Percentiles rank a stretch among this genome's conserved stretches.
Evolutionary conservation across 2,329 filamentous ascomycete species (phyloP).

Genomic region (Pestalotiopsis sp.): DNA sequence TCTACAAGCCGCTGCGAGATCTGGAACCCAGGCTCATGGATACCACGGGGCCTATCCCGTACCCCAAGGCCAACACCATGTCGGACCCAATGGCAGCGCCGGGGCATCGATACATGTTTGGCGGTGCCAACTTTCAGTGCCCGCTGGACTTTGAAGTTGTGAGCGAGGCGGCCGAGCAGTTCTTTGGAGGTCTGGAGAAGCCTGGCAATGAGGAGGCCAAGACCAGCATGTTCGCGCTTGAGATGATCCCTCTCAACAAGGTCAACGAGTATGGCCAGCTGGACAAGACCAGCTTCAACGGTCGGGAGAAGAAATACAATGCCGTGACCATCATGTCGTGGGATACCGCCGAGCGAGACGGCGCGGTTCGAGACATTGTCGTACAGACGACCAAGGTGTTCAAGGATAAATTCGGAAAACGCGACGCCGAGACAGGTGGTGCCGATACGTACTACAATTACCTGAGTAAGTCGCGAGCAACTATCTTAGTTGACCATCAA

Average conservation of each 20-base stretch:
- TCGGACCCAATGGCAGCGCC: slow-evolving; percentile 34
- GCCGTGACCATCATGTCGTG: slow-evolving; percentile 3
- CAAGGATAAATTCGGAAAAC: slow-evolving; percentile 3
- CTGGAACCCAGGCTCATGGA: slow-evolving; percentile 38
- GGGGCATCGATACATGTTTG: slow-evolving; percentile 39
- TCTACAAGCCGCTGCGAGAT: slow-evolving; percentile 39
- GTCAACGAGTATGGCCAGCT: slow-evolving; percentile 1
- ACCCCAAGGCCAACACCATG: slow-evolving; percentile 40
- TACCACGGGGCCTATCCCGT: slow-evolving; percentile 41
- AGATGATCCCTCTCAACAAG: slow-evolving; percentile 4
- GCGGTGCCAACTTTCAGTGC: slow-evolving; percentile 45
- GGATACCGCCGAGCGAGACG: background rate
- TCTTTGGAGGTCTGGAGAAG: background rate
- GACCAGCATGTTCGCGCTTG: background rate
- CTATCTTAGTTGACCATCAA: background rate
- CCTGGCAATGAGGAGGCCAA: slow-evolving; percentile 5
- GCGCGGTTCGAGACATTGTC: background rate
- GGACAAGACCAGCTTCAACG: slow-evolving; percentile 6
- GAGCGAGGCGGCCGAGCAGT: slow-evolving; percentile 4
- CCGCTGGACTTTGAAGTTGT: slow-evolving; percentile 39
- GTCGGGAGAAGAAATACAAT: slow-evolving; percentile 1
- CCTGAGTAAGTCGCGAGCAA: background rate
- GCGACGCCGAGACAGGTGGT: background rate
- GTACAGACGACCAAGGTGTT: background rate
- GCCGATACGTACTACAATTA: slow-evolving; percentile 10